Percentiles rank a stretch among this genome's conserved stretches.
Conservation (phyloP, 2,329 filamentous ascomycete genomes). For the Zymoseptoria pseudotritici region DNA sequence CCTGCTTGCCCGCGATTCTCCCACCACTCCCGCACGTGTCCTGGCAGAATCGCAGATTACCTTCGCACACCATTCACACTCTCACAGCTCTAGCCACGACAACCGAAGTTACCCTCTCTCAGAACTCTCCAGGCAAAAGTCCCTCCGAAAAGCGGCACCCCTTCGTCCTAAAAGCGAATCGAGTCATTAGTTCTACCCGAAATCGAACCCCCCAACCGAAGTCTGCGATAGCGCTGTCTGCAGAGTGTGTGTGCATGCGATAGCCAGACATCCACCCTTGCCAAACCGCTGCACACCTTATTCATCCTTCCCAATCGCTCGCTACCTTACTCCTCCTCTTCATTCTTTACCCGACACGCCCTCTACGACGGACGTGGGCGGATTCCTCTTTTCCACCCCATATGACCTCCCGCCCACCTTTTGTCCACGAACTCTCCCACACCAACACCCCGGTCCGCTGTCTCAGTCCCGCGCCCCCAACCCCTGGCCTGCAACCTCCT, state of each 20-base stretch:
- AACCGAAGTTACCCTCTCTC: not conserved
- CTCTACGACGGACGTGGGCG: not conserved
- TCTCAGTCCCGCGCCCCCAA: not conserved
- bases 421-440: not conserved
- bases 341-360: not conserved
- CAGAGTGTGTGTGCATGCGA: not conserved
- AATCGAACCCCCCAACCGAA: not conserved
- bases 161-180: not conserved
- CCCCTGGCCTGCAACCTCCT: not conserved
- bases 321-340: not conserved
- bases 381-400: not conserved
- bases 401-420: not conserved
- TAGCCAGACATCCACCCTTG: not conserved
- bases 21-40: not conserved
- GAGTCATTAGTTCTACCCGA: not conserved
- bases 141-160: not conserved
- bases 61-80: not conserved
- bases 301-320: not conserved
- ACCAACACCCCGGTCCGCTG: not conserved
- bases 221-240: not conserved
- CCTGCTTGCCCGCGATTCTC: not conserved
- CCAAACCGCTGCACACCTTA: not conserved
- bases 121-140: too few relatives aligned
- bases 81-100: not conserved
- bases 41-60: not conserved